Evolutionary conservation across 2,329 filamentous ascomycete species (phyloP), one percentile per base, ranked within the genome.

Genomic region (Cladosporium sp.): DNA sequence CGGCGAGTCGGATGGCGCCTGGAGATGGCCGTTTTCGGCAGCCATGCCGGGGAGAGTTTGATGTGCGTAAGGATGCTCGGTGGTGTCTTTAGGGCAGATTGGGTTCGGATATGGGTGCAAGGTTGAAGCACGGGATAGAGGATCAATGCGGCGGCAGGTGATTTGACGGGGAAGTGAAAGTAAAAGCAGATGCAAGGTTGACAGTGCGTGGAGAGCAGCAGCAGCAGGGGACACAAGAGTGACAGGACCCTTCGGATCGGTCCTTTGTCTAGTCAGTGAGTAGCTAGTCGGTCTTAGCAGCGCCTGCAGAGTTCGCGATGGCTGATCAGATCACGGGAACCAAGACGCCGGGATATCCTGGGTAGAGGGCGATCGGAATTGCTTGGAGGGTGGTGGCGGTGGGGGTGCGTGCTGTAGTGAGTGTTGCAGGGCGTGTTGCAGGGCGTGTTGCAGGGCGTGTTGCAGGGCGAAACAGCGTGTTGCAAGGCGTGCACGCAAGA

Each of bases 11-110:
- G 28, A 26, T 28, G 32, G 60, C 23, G 43, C 28, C 48, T 61
- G 46, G 16, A 63, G 60, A 28, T 26, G 30, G 60, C 34, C 49
- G 60, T 46, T 63, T 46, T 63, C 60, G 49, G 60, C 60, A 30
- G 60, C 60, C 60, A 63, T 63, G 60, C 34, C 49, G 48, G 58
- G n/a, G 39, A 32, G 30, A 30, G 51, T 30, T 32, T 36, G 26
- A 28, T 30, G 48, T 53, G 32, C 48, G 34, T 36, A 53, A 53
- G n/a, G 46, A 53, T 39, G 46, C 48, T 54, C 51, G 51, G 51
- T 23, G 51, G 23, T 34, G 23, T 28, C 34, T 39, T 39, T 28
- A 46, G 56, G 56, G 23, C 34, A 28, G 23, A 13, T n/a, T 30
- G 36, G 36, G 39, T 28, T 53, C 49, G 54, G 34, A 39, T 32